Conservation (phyloP, 2,329 filamentous ascomycete species). For the Metarhizium brunneum region DNA sequence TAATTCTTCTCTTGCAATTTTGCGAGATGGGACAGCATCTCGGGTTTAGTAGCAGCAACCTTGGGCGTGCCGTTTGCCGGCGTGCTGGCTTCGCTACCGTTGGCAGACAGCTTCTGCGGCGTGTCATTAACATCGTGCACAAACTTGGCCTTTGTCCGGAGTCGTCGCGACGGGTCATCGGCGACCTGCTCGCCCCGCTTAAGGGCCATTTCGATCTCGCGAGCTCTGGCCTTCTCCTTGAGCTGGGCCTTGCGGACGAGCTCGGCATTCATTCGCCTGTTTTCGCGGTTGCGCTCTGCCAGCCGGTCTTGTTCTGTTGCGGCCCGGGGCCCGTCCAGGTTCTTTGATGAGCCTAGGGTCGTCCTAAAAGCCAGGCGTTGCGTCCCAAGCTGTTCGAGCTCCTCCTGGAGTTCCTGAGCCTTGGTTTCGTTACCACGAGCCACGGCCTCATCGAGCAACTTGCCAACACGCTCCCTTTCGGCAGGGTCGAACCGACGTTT, state of each 20-base stretch:
- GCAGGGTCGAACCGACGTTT: conserved; percentile 56
- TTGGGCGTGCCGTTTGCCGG: conserved; percentile 46
- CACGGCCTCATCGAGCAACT: conserved; percentile 57
- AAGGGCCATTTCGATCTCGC: conserved; percentile 50
- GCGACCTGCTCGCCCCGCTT: conserved; percentile 53
- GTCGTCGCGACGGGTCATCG: conserved; percentile 50
- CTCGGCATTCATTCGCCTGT: conserved; percentile 77
- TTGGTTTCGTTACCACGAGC: conserved; percentile 52
- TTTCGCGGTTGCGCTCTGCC: conserved; percentile 73
- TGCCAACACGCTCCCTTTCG: conserved; percentile 58
- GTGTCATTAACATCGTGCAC: conserved; percentile 52
- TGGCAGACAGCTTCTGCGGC: conserved; percentile 34
- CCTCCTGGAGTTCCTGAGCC: conserved; percentile 44
- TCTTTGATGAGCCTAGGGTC: conserved; percentile 45
- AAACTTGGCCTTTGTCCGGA: conserved; percentile 59
- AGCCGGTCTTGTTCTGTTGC: conserved; percentile 71
- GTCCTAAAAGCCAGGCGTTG: conserved; percentile 69
- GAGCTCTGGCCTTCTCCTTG: conserved; percentile 60
- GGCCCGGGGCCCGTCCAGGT: conserved; percentile 35
- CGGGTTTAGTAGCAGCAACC: conserved; percentile 30
- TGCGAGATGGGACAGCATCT: conserved; percentile 40
- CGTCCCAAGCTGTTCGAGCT: conserved; percentile 53
- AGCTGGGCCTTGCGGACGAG: conserved; percentile 85
- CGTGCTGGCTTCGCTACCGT: conserved; percentile 39
- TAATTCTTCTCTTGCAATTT: conserved; percentile 44